Percentiles rank a stretch among this genome's conserved stretches.
Evolutionary conservation across 2,329 filamentous ascomycete species (phyloP).

Genomic region (Aaosphaeria pasadenensis): DNA sequence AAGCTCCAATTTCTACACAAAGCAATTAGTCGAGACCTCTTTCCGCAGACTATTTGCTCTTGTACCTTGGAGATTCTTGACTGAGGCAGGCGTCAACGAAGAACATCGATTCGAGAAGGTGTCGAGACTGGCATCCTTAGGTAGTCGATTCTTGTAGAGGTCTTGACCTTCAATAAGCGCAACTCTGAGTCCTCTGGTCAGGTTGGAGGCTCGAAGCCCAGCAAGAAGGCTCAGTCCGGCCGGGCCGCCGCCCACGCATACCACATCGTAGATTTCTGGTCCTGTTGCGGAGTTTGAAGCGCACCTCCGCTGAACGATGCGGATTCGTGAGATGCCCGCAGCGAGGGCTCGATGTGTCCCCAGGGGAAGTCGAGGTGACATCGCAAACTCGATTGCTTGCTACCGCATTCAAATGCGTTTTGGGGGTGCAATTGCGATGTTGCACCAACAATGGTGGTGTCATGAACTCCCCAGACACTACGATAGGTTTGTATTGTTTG

Average conservation of each 20-base stretch:
- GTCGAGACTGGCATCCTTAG: constrained; percentile 60
- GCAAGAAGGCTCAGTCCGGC: constrained; percentile 70
- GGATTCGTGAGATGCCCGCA: constrained; percentile 10
- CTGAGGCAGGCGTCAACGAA: constrained; percentile 85
- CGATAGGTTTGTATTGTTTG: constrained; percentile 21
- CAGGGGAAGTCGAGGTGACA: constrained; percentile 30
- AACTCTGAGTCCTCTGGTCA: constrained; percentile 73
- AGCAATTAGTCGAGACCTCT: not conserved
- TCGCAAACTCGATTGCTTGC: constrained; percentile 16
- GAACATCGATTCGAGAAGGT: constrained; percentile 92
- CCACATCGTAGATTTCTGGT: constrained; percentile 85
- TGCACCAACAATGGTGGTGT: constrained; percentile 17
- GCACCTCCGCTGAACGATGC: constrained; percentile 20
- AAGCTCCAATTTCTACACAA: constrained; percentile 68
- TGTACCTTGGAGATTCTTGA: constrained; percentile 67
- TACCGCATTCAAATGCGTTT: not conserved
- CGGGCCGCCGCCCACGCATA: constrained; percentile 86
- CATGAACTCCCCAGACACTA: constrained; percentile 9
- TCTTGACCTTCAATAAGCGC: constrained; percentile 91
- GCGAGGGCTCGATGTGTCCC: constrained; percentile 10
- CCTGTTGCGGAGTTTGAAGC: constrained; percentile 29
- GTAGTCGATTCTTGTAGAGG: constrained; percentile 65
- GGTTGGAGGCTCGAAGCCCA: constrained; percentile 58
- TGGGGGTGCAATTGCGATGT: no score
- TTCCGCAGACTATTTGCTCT: not conserved